Percentiles rank a stretch among this genome's conserved stretches.
Evolutionary conservation across 192 early-diverging fungal genomes (phyloP).

Genomic region (Umbelopsis isabellina): DNA sequence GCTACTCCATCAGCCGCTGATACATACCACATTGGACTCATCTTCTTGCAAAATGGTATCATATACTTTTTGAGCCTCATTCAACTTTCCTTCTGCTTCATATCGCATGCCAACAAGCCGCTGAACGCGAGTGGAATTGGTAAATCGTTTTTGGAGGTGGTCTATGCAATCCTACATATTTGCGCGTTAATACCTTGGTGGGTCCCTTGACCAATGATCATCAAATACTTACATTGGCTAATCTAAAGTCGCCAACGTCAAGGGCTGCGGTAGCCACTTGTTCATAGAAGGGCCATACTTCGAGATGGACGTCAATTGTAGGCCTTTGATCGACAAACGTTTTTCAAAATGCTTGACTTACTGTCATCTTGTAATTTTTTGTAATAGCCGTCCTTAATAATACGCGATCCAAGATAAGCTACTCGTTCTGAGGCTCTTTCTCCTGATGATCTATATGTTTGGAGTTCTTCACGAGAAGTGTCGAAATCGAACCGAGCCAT

Average conservation of each 20-base stretch:
- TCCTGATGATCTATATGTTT: conserved; percentile 28
- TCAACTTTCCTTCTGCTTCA: conserved; percentile 76
- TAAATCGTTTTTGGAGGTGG: conserved; percentile 66
- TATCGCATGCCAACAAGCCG: conserved; percentile 77
- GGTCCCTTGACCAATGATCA: not conserved
- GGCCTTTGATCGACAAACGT: not conserved
- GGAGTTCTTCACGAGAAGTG: conserved; percentile 27
- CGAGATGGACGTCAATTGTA: not conserved
- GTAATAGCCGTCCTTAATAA: conserved; percentile 27
- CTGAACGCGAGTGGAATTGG: conserved; percentile 68
- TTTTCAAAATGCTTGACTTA: not conserved
- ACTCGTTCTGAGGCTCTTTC: conserved; percentile 34
- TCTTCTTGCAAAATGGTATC: conserved; percentile 74
- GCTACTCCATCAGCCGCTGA: not conserved
- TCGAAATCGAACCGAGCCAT: conserved; percentile 32
- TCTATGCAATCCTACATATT: conserved; percentile 55
- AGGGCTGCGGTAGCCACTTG: conserved; percentile 81
- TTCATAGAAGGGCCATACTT: conserved; percentile 79
- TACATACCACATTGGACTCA: conserved; percentile 72
- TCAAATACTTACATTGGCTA: conserved; percentile 54
- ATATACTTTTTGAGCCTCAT: conserved; percentile 73
- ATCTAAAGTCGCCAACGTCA: conserved; percentile 69
- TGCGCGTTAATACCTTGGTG: not conserved
- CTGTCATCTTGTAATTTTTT: conserved; percentile 37
- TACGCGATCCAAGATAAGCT: conserved; percentile 26